phyloP scores from a whole-genome alignment of 2,329 filamentous ascomycete species.

The Aspergillus pseudoterreus region DNA sequence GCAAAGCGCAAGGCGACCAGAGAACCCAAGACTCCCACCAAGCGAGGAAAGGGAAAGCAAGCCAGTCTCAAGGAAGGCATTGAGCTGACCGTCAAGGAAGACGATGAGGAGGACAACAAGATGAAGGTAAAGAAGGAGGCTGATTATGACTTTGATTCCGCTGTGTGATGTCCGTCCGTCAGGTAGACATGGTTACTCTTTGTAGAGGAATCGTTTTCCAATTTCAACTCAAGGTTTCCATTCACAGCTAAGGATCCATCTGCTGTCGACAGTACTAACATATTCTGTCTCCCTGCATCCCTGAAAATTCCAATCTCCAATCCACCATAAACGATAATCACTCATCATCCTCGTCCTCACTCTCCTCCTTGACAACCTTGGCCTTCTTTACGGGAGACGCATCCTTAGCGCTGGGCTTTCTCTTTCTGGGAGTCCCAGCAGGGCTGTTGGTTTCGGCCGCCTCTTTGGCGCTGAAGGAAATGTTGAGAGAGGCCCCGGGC shows the following conservation, averaged over 20 bases:
- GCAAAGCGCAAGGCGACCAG: slow-evolving; percentile 1
- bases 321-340: background rate
- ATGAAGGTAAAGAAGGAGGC: background rate
- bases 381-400: background rate
- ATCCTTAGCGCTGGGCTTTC: background rate
- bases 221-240: no score
- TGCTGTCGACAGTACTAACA: no score
- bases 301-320: background rate
- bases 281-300: background rate
- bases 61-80: background rate
- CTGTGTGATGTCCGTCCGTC: no score
- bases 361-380: background rate
- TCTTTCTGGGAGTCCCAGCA: background rate
- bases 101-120: background rate
- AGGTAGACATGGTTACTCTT: no score
- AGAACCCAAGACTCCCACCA: background rate
- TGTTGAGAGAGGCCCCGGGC: background rate
- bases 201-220: no score
- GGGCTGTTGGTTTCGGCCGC: background rate
- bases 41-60: background rate
- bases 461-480: background rate
- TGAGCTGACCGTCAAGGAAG: background rate
- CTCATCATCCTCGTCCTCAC: no score
- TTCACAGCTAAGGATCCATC: no score
- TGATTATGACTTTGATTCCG: background rate